A percentile compares a stretch with the other conserved stretches of the same genome.
Conservation (phyloP, 2,329 filamentous ascomycete species). For the Aureobasidium vineae region DNA sequence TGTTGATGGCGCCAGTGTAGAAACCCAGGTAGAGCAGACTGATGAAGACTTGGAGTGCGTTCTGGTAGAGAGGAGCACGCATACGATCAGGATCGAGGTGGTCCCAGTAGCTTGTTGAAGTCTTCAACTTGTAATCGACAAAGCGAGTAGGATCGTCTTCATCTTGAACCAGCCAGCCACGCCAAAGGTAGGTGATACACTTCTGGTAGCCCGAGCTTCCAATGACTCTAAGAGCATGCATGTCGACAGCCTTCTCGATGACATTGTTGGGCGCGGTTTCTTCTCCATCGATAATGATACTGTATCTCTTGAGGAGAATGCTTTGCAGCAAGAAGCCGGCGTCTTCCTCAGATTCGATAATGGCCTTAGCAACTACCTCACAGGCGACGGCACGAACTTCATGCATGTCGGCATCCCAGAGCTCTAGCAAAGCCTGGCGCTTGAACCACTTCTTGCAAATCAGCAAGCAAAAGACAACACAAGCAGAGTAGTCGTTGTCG, state of each 20-base stretch:
- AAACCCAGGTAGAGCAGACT: constrained; percentile 79
- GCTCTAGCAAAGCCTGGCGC: constrained; percentile 72
- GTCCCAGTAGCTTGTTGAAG: constrained; percentile 70
- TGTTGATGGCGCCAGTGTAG: constrained; percentile 91
- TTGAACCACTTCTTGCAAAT: constrained; percentile 75
- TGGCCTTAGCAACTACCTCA: constrained; percentile 84
- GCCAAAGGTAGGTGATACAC: constrained; percentile 90
- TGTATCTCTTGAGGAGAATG: constrained; percentile 84
- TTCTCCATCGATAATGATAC: constrained; percentile 69
- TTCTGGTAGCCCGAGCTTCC: constrained; percentile 94
- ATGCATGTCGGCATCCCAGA: constrained; percentile 91
- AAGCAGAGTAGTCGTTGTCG: constrained; percentile 62
- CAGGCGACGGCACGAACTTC: constrained; percentile 75
- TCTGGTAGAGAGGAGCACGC: constrained; percentile 89
- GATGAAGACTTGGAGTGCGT: constrained; percentile 79
- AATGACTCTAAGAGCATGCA: constrained; percentile 86
- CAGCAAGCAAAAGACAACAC: constrained; percentile 80
- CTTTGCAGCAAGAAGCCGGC: constrained; percentile 73
- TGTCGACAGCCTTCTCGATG: constrained; percentile 87
- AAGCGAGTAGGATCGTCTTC: constrained; percentile 88
- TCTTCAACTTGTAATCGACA: constrained; percentile 80
- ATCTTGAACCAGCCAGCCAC: constrained; percentile 94
- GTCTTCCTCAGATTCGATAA: constrained; percentile 83
- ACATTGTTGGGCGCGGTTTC: constrained; percentile 78
- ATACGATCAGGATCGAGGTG: constrained; percentile 95